phyloP scores from a whole-genome alignment of 495 filamentous ascomycete genomes.

The Aspergillus bertholletiae region DNA sequence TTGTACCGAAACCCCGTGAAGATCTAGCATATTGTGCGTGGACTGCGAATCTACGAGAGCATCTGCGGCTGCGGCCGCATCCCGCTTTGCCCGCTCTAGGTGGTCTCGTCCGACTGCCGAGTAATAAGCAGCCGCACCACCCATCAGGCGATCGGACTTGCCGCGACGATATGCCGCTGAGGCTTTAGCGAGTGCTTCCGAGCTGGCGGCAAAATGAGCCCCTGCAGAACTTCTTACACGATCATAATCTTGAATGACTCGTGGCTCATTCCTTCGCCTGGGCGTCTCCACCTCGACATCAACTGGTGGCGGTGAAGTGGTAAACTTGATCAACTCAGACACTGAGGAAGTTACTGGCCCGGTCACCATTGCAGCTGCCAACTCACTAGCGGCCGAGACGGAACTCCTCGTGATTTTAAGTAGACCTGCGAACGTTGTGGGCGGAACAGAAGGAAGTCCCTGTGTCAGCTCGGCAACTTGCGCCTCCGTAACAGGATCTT shows the following conservation, averaged over 20 bases:
- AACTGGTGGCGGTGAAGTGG: constrained; percentile 27
- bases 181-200: constrained; percentile 56
- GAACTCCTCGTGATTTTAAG: constrained; percentile 54
- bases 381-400: constrained; percentile 52
- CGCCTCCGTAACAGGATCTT: constrained; percentile 41
- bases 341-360: constrained; percentile 27
- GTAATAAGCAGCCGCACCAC: constrained; percentile 65
- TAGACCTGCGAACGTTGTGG: constrained; percentile 44
- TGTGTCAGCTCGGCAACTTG: constrained; percentile 51
- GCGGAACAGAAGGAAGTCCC: constrained; percentile 49
- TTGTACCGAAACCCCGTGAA: constrained; percentile 79
- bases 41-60: constrained; percentile 59
- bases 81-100: constrained; percentile 38
- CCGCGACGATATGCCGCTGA: constrained; percentile 57
- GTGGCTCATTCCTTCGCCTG: constrained; percentile 5
- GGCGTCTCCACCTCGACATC: constrained; percentile 25
- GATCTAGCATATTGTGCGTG: constrained; percentile 56
- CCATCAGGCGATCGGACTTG: constrained; percentile 63
- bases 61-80: constrained; percentile 53
- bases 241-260: constrained; percentile 21
- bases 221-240: constrained; percentile 25
- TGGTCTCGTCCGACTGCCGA: constrained; percentile 53
- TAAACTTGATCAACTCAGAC: constrained; percentile 39
- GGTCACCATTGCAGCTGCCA: constrained; percentile 49
- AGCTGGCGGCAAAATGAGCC: constrained; percentile 38